Conservation (phyloP, 1,284 basidiomycete genomes). For the Ganoderma meredithae region DNA sequence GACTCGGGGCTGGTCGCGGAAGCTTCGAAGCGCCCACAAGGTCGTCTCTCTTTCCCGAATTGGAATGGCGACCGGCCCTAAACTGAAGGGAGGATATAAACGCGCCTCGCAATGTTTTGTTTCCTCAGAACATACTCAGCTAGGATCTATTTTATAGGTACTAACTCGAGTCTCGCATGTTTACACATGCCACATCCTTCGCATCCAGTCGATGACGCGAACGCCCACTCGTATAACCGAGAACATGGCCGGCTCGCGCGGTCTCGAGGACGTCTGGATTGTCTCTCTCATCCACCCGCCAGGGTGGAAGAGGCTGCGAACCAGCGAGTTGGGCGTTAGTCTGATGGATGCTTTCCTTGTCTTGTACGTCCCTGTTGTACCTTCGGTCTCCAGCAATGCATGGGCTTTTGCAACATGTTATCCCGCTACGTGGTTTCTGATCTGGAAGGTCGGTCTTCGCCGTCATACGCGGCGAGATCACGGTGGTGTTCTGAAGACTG, state of each 20-base stretch:
- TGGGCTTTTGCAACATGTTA: not conserved
- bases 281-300: slow-evolving; percentile 18
- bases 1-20: too few relatives aligned
- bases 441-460: too few relatives aligned
- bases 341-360: slow-evolving; percentile 22
- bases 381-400: not conserved
- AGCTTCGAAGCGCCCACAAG: too few relatives aligned
- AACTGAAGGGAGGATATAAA: slow-evolving; percentile 49
- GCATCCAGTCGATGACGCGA: slow-evolving; percentile 80
- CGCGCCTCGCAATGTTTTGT: slow-evolving; percentile 42
- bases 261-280: slow-evolving; percentile 32
- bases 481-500: too few relatives aligned
- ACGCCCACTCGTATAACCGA: slow-evolving; percentile 79
- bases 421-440: too few relatives aligned
- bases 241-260: slow-evolving; percentile 16
- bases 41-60: not conserved
- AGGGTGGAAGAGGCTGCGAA: slow-evolving; percentile 24
- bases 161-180: slow-evolving; percentile 90
- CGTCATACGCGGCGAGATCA: too few relatives aligned
- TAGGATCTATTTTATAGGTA: slow-evolving; percentile 91
- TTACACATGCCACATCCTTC: slow-evolving; percentile 84
- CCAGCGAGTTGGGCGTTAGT: slow-evolving; percentile 30
- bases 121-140: slow-evolving; percentile 84
- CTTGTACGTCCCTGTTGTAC: slow-evolving; percentile 2
- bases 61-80: slow-evolving; percentile 20